phyloP scores from a whole-genome alignment of 129 eudicot species.

The Artemisia annua region DNA sequence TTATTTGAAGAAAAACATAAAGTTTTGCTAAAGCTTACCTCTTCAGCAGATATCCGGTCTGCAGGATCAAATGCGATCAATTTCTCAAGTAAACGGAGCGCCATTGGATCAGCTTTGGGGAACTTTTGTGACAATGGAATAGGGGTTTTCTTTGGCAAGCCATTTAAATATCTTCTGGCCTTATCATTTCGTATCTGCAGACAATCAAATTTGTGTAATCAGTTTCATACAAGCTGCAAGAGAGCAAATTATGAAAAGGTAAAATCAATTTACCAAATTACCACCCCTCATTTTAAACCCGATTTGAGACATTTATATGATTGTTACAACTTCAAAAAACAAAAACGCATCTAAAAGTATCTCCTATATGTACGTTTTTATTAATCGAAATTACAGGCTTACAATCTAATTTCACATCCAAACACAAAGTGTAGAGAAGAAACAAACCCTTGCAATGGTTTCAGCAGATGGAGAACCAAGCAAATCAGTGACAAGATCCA shows the following conservation, averaged over 20 bases:
- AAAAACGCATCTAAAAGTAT: no score
- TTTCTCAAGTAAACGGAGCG: slow-evolving; percentile 74
- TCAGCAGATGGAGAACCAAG: slow-evolving; percentile 87
- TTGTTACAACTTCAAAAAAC: no score
- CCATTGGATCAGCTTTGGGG: slow-evolving; percentile 79
- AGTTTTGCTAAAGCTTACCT: slow-evolving; percentile 55
- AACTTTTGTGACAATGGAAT: slow-evolving; percentile 71
- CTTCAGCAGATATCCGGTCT: slow-evolving; percentile 86
- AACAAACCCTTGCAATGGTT: slow-evolving; percentile 70
- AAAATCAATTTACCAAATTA: no score
- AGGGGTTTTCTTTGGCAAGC: slow-evolving; percentile 65
- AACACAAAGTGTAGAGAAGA: no score
- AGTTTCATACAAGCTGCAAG: no score
- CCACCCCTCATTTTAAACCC: no score
- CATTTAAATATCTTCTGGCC: slow-evolving; percentile 80
- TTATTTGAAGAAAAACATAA: slow-evolving; percentile 7
- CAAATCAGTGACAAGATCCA: slow-evolving; percentile 83
- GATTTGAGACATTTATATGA: no score
- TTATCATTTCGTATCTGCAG: slow-evolving; percentile 86
- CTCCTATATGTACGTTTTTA: no score
- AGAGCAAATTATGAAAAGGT: no score
- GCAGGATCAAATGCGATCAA: slow-evolving; percentile 89
- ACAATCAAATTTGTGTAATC: slow-evolving; percentile 3
- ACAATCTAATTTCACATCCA: no score
- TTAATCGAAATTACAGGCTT: no score